Evolutionary conservation across 78 protist species (phyloP).

Genomic region (Emiliania huxleyi): DNA sequence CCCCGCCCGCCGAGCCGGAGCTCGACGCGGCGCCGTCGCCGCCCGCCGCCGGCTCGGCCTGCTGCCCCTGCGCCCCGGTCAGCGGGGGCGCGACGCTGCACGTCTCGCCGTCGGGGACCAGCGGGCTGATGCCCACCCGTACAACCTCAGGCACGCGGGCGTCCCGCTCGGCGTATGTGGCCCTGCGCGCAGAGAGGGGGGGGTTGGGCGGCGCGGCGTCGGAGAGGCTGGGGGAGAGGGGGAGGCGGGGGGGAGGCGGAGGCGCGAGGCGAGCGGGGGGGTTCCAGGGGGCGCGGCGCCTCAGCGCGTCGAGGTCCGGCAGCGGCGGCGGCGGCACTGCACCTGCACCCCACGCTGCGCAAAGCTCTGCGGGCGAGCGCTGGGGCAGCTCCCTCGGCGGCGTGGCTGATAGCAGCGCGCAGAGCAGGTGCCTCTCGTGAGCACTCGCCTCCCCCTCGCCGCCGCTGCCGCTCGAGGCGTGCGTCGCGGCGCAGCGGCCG

Average conservation of each 20-base stretch:
- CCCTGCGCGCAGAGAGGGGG: not conserved
- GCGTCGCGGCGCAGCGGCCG: not conserved
- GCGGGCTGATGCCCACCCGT: not conserved
- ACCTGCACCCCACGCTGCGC: not conserved
- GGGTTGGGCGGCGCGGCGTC: constrained; percentile 30
- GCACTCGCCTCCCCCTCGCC: not conserved
- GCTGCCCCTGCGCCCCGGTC: not conserved
- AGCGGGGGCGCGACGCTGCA: not conserved
- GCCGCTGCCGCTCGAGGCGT: not conserved
- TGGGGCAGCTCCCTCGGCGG: not conserved
- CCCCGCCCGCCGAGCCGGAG: not conserved
- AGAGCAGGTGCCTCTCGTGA: constrained; percentile 13
- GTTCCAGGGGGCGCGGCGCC: no score
- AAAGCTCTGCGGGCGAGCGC: not conserved
- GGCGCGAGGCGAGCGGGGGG: no score
- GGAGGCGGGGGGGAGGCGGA: no score
- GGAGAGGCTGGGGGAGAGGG: no score
- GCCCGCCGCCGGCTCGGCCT: not conserved
- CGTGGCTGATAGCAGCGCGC: not conserved
- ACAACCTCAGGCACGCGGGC: not conserved
- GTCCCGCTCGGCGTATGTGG: not conserved
- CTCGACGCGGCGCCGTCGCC: not conserved
- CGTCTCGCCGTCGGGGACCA: not conserved
- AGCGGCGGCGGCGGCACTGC: not conserved
- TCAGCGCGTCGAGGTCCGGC: not conserved